Evolutionary conservation across 768 basidiomycete species (phyloP).

Genomic region (Lactifluus subvellereus): DNA sequence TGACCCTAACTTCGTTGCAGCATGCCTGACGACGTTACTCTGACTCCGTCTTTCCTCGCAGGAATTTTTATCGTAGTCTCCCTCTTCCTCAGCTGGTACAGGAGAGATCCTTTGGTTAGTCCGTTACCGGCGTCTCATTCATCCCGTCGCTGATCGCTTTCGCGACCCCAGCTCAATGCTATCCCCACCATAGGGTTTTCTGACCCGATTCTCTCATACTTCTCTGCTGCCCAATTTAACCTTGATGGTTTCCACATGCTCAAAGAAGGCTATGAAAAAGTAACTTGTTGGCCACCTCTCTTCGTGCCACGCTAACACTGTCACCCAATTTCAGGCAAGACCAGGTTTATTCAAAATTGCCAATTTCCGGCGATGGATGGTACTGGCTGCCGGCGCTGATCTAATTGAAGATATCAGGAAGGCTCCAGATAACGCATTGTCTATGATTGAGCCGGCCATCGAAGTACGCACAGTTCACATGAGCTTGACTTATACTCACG

Average conservation of each 20-base stretch:
- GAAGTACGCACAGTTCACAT: constrained; percentile 32
- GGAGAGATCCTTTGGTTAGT: background rate
- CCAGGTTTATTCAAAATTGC: constrained; percentile 39
- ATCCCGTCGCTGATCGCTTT: background rate
- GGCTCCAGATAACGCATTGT: constrained; percentile 43
- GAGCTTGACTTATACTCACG: background rate
- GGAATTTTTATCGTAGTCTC: background rate
- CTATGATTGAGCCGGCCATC: constrained; percentile 35
- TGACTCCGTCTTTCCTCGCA: background rate
- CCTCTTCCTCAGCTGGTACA: background rate
- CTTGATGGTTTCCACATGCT: constrained; percentile 28
- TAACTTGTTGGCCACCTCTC: constrained; percentile 5
- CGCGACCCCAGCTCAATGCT: constrained; percentile 9
- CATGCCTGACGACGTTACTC: constrained; percentile 4
- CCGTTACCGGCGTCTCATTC: background rate
- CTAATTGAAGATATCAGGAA: constrained; percentile 47
- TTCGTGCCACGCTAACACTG: background rate
- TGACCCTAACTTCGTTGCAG: background rate
- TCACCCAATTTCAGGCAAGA: constrained; percentile 17
- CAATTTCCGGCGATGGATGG: constrained; percentile 40
- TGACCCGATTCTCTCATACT: constrained; percentile 31
- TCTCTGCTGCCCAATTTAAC: constrained; percentile 30
- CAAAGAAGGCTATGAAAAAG: constrained; percentile 34
- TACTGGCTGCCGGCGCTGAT: constrained; percentile 38
- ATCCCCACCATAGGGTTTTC: constrained; percentile 38